phyloP scores from a whole-genome alignment of 805 yeast genomes.

The Ogataea siamensis region DNA sequence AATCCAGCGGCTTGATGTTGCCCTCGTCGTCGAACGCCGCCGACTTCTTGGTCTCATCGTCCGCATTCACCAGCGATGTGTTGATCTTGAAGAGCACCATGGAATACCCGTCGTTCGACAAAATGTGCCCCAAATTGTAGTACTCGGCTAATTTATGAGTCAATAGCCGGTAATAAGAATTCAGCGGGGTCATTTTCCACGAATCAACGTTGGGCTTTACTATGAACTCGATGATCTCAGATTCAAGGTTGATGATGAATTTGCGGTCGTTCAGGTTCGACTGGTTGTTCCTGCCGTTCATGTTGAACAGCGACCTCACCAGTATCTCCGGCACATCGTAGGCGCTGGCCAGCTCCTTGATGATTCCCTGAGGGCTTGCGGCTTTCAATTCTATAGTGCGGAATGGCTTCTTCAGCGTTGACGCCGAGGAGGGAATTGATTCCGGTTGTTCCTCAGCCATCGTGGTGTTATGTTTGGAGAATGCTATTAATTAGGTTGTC shows the following conservation, averaged over 20 bases:
- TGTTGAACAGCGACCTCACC: conserved; percentile 30
- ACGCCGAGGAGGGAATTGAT: conserved; percentile 6
- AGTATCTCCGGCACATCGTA: conserved; percentile 31
- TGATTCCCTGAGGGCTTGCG: conserved; percentile 16
- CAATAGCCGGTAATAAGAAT: conserved; percentile 65
- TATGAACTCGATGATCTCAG: conserved; percentile 45
- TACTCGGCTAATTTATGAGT: conserved; percentile 71
- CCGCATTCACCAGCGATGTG: conserved; percentile 37
- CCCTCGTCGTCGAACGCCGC: conserved; percentile 34
- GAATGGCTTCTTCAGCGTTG: conserved; percentile 13
- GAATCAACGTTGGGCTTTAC: conserved; percentile 39
- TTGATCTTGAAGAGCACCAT: conserved; percentile 40
- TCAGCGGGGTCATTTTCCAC: conserved; percentile 51
- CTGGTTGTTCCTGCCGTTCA: conserved; percentile 25
- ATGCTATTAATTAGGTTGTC: not conserved
- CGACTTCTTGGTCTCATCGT: conserved; percentile 31
- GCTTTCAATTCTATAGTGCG: conserved; percentile 20
- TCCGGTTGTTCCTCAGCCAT: conserved; percentile 7
- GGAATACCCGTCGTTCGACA: conserved; percentile 50
- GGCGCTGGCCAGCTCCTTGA: conserved; percentile 22
- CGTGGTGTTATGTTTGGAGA: conserved; percentile 1
- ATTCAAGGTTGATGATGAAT: conserved; percentile 50
- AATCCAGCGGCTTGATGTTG: conserved; percentile 34
- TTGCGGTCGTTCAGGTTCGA: conserved; percentile 38
- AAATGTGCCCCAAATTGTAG: conserved; percentile 56